Conservation (phyloP, 148 eudicot species). For the Silene conica region DNA sequence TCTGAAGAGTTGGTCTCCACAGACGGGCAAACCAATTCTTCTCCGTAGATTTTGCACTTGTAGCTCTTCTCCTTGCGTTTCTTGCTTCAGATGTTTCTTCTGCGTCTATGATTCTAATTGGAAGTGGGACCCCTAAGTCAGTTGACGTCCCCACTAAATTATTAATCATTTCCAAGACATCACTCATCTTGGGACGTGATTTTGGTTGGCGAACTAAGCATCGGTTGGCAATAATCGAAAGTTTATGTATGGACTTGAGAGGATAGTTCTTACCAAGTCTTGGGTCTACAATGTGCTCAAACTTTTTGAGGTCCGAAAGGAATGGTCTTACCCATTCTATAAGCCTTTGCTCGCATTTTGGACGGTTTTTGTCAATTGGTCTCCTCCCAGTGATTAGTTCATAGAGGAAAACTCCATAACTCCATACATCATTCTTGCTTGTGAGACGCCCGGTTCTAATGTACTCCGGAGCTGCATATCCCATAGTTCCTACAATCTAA, state of each 20-base stretch:
- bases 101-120: slow-evolving; percentile 19
- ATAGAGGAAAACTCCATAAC: slow-evolving; percentile 88
- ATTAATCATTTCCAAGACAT: slow-evolving; percentile 64
- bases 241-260: slow-evolving; percentile 59
- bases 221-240: slow-evolving; percentile 67
- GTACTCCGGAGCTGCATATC: slow-evolving; percentile 97
- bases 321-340: slow-evolving; percentile 83
- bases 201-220: slow-evolving; percentile 65
- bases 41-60: slow-evolving; percentile 32
- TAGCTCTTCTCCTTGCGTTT: slow-evolving; percentile 28
- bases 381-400: slow-evolving; percentile 90
- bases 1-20: slow-evolving; percentile 38
- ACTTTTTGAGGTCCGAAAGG: slow-evolving; percentile 66
- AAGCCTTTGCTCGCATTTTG: slow-evolving; percentile 80
- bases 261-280: slow-evolving; percentile 54
- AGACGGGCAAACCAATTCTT: slow-evolving; percentile 42
- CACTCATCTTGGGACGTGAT: slow-evolving; percentile 92
- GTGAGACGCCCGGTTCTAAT: slow-evolving; percentile 86
- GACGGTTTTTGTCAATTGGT: slow-evolving; percentile 76
- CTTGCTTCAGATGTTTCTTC: slow-evolving; percentile 27
- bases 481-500: slow-evolving; percentile 93
- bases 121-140: slow-evolving; percentile 34
- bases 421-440: slow-evolving; percentile 82
- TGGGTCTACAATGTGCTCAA: slow-evolving; percentile 68
- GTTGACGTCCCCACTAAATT: slow-evolving; percentile 39